Base-by-base conservation (phyloP, 2,329 filamentous ascomycete species). In the Metarhizium robertsii region DNA sequence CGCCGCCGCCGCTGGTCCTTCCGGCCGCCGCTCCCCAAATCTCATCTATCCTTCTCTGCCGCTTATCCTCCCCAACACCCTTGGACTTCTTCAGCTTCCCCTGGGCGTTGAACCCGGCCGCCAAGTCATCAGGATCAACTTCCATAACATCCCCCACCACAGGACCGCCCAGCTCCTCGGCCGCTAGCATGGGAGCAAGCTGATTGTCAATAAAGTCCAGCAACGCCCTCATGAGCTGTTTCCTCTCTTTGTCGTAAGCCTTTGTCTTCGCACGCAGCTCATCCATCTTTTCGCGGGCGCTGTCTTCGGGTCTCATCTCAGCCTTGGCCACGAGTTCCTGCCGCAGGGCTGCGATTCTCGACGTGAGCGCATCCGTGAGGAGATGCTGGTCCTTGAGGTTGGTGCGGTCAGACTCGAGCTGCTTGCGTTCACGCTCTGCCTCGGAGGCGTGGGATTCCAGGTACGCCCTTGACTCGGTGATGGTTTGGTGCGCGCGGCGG, bases 121-220 rank as follows among this genome's bases (percentile, higher is more conserved):
- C 78, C 6, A 86, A 70, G 59, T 79, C 80, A 48, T 86, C 79
- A 8, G 79, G 62, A 74, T 84, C 71, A 25, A 88, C 64, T 67
- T 87, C 83, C 65, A 87, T 76, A 62, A 86, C 75, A 61, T 90
- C 86, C 3, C 90, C 88, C 1, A 92, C 88, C 11, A 91, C 86
- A 0, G 90, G 90, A 0, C 90, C 90, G 7, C 90, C 90, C 1
- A 92, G 77, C 64, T 91, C 88, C 71, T 95, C 90, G 1, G 88
- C 88, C 6, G 89, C 90, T 47, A 95, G 75, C 83, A 92, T 88
- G 3, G 80, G 72, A 1, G 87, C 87, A 1, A 95, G 77, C 45
- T 83, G 79, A 47, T 82, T 73, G 58, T 88, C 81, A 56, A 92
- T 85, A 64, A 95, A 95, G 16, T 73, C 73, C 59, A 86, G 81